Percentiles rank a stretch among this genome's conserved stretches.
phyloP scores from a whole-genome alignment of 2,329 filamentous ascomycete species.

The Calonectria pseudoreteaudii region DNA sequence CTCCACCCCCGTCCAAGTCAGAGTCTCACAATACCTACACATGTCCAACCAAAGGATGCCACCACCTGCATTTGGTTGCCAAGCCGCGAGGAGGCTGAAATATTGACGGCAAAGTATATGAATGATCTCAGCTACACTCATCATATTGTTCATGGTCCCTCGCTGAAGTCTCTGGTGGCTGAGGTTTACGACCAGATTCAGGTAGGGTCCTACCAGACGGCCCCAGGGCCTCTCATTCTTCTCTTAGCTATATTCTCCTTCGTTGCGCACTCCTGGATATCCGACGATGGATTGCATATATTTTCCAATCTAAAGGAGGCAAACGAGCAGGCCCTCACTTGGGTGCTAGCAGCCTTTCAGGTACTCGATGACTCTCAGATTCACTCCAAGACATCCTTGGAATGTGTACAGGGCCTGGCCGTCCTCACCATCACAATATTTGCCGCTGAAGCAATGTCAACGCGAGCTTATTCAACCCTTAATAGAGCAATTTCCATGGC shows the following conservation, averaged over 20 bases:
- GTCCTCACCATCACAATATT: constrained; percentile 53
- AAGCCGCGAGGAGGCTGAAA: constrained; percentile 46
- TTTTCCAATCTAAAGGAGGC: constrained; percentile 44
- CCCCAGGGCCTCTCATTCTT: constrained; percentile 45
- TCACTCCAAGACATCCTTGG: constrained; percentile 44
- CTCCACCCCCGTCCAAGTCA: constrained; percentile 38
- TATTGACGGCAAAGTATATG: constrained; percentile 46
- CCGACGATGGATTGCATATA: constrained; percentile 40
- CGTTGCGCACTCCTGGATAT: constrained; percentile 47
- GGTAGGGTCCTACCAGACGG: constrained; percentile 30
- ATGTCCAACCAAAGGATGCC: constrained; percentile 38
- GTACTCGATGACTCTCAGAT: constrained; percentile 51
- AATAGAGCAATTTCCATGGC: constrained; percentile 33
- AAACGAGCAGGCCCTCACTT: constrained; percentile 44
- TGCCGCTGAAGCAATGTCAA: constrained; percentile 47
- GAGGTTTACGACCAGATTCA: constrained; percentile 46
- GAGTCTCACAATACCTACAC: constrained; percentile 39
- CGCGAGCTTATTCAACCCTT: constrained; percentile 28
- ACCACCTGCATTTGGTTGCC: constrained; percentile 50
- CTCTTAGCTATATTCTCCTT: constrained; percentile 46
- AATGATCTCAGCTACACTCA: constrained; percentile 46
- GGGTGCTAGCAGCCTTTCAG: constrained; percentile 50
- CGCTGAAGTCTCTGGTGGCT: constrained; percentile 42
- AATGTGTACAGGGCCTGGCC: constrained; percentile 52
- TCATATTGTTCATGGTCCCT: constrained; percentile 46